Base-by-base conservation (phyloP, 805 yeast species). In the Starmerella powellii region DNA sequence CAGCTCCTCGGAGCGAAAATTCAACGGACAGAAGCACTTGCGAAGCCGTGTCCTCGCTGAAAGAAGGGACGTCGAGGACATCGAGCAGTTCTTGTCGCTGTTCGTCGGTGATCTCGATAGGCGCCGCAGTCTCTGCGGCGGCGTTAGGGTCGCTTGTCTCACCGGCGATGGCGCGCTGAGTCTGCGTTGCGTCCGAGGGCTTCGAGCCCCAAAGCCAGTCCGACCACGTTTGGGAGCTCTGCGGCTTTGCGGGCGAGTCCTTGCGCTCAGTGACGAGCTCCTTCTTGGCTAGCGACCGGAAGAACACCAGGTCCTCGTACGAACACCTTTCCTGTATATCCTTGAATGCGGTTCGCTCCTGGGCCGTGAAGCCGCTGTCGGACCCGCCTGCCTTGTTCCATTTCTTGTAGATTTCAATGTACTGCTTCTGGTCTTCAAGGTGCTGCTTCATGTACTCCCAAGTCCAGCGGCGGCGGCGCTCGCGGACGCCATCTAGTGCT, bases 51-150 rank as follows among this genome's bases (percentile, higher is more conserved):
- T 36, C 50, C 1, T 68, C 54, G 18, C 31, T 32, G 5, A 44
- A 6, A 47, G 87, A 95, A 52, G 87, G 83, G 57, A 78, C 87
- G 48, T 87, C 99, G 49, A 91, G 87, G 0, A 96, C 94, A 46
- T 84, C 94, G 56, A 85, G 87, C 17, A 91, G 66, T 45, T 93
- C 98, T 56, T 84, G 71, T 48, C 83, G 71, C 56, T 91, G 95
- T 51, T 86, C 94, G 12, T 84, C 94, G 0, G 91, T 74, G 58
- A 91, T 72, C 18, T 48, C 48, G 2, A 45, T 23, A 3, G 49
- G 51, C 23, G 40, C 65, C 21, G 77, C 57, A 2, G 67, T 63
- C 3, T 67, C 65, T 6, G 63, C 62, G 1, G 24, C 41, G 4
- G 30, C 24, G 13, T 8, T 8, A 8, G 15, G 24, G 24, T 5